Base-by-base conservation (phyloP, 2,329 filamentous ascomycete species). In the Cordyceps militaris region DNA sequence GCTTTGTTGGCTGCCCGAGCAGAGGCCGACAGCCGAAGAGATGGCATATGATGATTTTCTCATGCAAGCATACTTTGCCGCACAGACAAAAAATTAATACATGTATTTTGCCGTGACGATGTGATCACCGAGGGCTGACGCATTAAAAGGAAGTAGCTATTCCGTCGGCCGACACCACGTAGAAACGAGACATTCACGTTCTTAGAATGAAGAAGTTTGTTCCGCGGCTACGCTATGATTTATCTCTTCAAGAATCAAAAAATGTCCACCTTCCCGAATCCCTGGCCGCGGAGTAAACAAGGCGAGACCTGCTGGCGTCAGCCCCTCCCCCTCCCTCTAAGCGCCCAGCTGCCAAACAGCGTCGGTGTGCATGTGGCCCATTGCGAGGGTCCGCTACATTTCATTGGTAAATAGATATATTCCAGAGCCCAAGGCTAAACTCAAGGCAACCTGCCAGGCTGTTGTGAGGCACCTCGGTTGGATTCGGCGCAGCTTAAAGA, bases 1-100 rank as follows among this genome's bases (percentile, higher is more conserved):
- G 16, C 48, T 67, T 54, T 55, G 62, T 24, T 67, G 66, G 66
- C 43, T 64, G 16, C 66, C 66, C 2, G 64, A 66, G 53, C 59
- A 66, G 11, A 58, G 66, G 38, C 61, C 61, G 5, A 59, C 63
- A 19, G 64, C 65, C 1, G 62, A 63, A 48, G 61, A 67, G 11
- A 53, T 66, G 44, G 58, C 58, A 13, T 60, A 51, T 48, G 55
- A 60, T 51, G 60, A 61, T 16, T 61, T 54, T 26, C 38, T 61
- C 24, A 58, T 60, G 51, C 14, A 51, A 38, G 9, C 30, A 16
- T 51, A 34, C 13, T 34, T 51, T 24, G 48, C 26, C 13, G 28
- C 48, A 19, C 28, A 51, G 28, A n/a, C 48, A 6, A 24, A 51
- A 38, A 8, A 36, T 30, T 32, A 16, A 28, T 42, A 42, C 38